phyloP scores from a whole-genome alignment of 176 grass and related monocot genomes.

The Triticum timopheevii region DNA sequence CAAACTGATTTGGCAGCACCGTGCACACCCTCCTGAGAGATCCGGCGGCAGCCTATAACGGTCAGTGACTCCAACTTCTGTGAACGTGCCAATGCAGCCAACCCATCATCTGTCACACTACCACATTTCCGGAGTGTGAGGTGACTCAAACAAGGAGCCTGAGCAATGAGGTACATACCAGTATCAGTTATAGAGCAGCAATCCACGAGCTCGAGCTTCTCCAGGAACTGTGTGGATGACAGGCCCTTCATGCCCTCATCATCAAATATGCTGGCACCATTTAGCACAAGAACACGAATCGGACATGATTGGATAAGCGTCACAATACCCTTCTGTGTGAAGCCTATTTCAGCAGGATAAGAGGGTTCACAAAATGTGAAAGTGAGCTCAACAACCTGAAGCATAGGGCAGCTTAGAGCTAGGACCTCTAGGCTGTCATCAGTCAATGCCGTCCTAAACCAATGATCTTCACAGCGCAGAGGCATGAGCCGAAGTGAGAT shows the following conservation, averaged over 20 bases:
- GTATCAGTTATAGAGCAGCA: constrained; percentile 39
- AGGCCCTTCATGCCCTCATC: constrained; percentile 51
- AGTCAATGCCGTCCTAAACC: too few species aligned
- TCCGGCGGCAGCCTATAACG: constrained; percentile 34
- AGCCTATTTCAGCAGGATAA: constrained; percentile 30
- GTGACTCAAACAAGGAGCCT: constrained; percentile 30
- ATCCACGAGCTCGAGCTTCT: constrained; percentile 55
- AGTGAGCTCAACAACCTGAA: constrained; percentile 56
- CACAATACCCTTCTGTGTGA: constrained; percentile 48
- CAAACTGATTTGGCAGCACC: constrained; percentile 39
- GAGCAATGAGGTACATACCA: constrained; percentile 34
- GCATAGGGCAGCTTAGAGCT: constrained; percentile 42
- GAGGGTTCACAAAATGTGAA: constrained; percentile 25
- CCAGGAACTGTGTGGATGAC: constrained; percentile 38
- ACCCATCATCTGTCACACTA: constrained; percentile 42
- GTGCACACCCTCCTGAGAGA: constrained; percentile 51
- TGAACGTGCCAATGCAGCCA: constrained; percentile 30
- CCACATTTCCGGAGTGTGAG: constrained; percentile 54
- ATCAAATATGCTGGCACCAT: constrained; percentile 43
- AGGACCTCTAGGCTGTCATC: not conserved
- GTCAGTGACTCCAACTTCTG: constrained; percentile 51
- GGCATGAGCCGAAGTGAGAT: too few species aligned
- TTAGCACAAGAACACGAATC: constrained; percentile 47
- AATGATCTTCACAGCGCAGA: too few species aligned
- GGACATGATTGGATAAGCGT: constrained; percentile 52